These are phyloP conservation scores for Fraxinus americana DNA, from an alignment of 257 asterid genomes.

Conservation along the genomic window DNA sequence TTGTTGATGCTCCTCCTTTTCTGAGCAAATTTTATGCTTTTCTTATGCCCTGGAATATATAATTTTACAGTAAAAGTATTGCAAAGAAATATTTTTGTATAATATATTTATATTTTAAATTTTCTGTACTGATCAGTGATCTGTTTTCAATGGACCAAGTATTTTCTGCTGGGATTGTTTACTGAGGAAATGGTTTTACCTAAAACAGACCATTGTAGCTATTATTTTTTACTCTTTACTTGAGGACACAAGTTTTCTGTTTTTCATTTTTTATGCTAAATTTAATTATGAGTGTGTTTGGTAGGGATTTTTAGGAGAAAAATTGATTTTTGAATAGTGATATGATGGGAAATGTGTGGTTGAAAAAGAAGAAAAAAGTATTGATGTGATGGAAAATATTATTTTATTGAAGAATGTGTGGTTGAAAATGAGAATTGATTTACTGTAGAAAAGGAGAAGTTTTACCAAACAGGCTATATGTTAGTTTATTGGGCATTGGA, in stretches of 20 bases:
- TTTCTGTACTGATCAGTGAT: not conserved
- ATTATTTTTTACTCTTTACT: not conserved
- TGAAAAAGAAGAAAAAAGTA: too few species aligned
- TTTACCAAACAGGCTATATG: too few species aligned
- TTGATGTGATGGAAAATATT: too few species aligned
- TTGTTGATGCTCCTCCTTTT: not conserved
- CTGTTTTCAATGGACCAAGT: not conserved
- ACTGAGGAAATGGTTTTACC: not conserved
- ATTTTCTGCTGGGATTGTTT: not conserved
- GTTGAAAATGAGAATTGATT: too few species aligned
- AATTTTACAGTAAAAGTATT: not conserved
- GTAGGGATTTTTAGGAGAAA: too few species aligned
- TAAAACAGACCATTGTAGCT: not conserved
- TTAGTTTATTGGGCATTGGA: too few species aligned
- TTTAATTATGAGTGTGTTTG: slow-evolving; percentile 13
- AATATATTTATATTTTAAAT: not conserved
- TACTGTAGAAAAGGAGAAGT: too few species aligned
- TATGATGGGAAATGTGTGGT: too few species aligned
- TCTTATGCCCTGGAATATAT: not conserved
- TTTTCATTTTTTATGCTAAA: not conserved
- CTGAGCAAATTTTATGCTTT: not conserved
- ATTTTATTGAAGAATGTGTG: too few species aligned
- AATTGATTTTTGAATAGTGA: too few species aligned
- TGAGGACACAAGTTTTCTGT: not conserved
- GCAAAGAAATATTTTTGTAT: not conserved